Percentiles rank a stretch among this genome's conserved stretches.
These are phyloP conservation scores for Sugiyamaella marilandica DNA, from an alignment of 805 yeast genomes.

Conservation along the genomic window DNA sequence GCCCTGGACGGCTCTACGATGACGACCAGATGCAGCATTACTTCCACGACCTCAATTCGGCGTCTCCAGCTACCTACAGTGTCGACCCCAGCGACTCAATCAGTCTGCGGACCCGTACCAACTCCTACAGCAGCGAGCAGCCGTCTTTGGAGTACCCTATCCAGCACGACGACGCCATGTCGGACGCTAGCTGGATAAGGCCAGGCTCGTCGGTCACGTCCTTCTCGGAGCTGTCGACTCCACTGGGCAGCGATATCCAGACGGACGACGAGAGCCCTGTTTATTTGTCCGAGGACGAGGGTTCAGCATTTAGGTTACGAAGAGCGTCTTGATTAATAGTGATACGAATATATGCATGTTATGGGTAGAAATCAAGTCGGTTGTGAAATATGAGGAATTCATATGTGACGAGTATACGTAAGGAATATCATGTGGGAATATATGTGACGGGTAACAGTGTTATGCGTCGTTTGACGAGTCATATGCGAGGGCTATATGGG, in stretches of 20 bases:
- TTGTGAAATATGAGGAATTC: not conserved
- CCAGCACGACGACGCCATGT: conserved; percentile 4
- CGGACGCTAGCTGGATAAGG: conserved; percentile 16
- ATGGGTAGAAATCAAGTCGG: not conserved
- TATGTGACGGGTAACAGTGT: too few species aligned
- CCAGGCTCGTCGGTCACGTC: conserved; percentile 13
- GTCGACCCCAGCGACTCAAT: not conserved
- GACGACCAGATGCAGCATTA: conserved; percentile 6
- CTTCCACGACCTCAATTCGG: conserved; percentile 6
- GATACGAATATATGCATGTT: not conserved
- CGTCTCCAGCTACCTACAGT: conserved; percentile 1
- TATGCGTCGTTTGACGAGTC: too few species aligned
- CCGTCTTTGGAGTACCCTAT: conserved; percentile 13
- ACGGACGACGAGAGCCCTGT: conserved; percentile 13
- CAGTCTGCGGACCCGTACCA: conserved; percentile 8
- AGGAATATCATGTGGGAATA: too few species aligned
- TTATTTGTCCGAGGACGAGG: conserved; percentile 14
- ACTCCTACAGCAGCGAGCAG: conserved; percentile 11
- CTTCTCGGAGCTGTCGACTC: conserved; percentile 19
- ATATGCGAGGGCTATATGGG: too few species aligned
- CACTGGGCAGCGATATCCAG: conserved; percentile 14
- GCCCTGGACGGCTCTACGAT: not conserved
- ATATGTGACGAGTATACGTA: too few species aligned
- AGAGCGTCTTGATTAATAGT: not conserved
- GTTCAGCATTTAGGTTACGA: conserved; percentile 3